Base-by-base conservation (phyloP, 305 asterid genomes). In the Plantago rigida region DNA sequence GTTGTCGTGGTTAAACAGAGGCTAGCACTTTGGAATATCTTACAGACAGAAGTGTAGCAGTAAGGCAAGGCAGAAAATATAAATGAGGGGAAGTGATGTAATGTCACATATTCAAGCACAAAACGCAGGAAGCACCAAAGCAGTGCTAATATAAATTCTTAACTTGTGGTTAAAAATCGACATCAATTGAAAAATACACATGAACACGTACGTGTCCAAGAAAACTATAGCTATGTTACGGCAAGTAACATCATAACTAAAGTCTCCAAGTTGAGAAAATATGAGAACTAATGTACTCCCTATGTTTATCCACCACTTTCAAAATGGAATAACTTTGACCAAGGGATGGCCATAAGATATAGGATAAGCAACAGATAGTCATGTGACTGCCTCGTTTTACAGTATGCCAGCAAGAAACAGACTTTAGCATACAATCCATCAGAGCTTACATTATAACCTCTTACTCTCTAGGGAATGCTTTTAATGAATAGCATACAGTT, bases 21-120 rank as follows among this genome's bases (percentile, higher is more conserved):
- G 73, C 97, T 90, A 22, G 97, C 97, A 74, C 97, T 90, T 82
- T 87, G 97, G 75, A 90, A 87, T 69, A 90, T 79, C 97, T 90
- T 74, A 51, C 53, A 75, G 28, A 72, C 62, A 69, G 49, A 72
- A 17, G 53, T 47, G 46, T 54, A 49, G 13, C 71, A 75, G 75
- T 73, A 7, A 51, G 64, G 51, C 24, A 51, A 45, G 19, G 29
- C 64, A 28, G 39, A 13, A 0, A 53, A 28, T 28, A 0, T 22
- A 26, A 3, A 39, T 53, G 44, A 13, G 36, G 26, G n/a, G 15
- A 26, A 24, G 59, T 9, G 12, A 53, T 4, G 2, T 53, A 53
- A 8, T 34, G 14, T 13, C 41, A 52, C 17, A 24, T 7, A 4
- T 52, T 24, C 46, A 41, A 41, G 46, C 46, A 7, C 13, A 11